Evolutionary conservation across 148 eudicot species (phyloP), one percentile per base, ranked within the genome.

Genomic region (Hydrangea macrophylla): DNA sequence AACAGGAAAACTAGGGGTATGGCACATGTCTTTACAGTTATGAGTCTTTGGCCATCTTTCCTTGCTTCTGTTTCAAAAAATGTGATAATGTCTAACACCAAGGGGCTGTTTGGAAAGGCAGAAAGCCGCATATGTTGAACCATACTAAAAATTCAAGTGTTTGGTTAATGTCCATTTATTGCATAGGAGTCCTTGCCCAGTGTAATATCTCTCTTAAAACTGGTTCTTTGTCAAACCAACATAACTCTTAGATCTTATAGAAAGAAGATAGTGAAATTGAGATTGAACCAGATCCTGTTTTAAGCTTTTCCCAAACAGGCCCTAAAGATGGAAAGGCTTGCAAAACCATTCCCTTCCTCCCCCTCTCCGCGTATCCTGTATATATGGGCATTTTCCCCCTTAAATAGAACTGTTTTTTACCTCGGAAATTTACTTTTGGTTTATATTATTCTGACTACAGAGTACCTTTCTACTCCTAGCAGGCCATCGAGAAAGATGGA

Each of bases 401-500:
- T 9, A 7, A 20, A 36, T 8, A 44, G 35, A 40, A 27, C 18
- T 37, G n/a, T 59, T 40, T 17, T 36, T 28, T 6, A 50, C 58
- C 30, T 23, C 66, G 22, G 50, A 4, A 67, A 55, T 66, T 10
- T 25, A 15, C n/a, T 22, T 60, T 30, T 37, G 26, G 17, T 20
- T 71, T n/a, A 32, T 31, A 33, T 60, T 45, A 39, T 24, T 64
- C 39, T 30, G n/a, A 28, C 37, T 2, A 3, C 42, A 8, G 13
- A n/a, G 33, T 64, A 30, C 35, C 5, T 37, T 73, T 60, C 50
- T 33, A 36, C 27, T 65, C 55, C 50, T 68, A 51, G 48, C 86
- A 90, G 92, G 77, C 62, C 51, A 69, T 81, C 73, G 90, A 83
- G 77, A 82, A 78, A 53, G 92, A 84, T 48, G 96, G 90, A 69